Evolutionary conservation across 2,329 filamentous ascomycete genomes (phyloP), one percentile per base, ranked within the genome.

Genomic region (Xylariaceae sp.): DNA sequence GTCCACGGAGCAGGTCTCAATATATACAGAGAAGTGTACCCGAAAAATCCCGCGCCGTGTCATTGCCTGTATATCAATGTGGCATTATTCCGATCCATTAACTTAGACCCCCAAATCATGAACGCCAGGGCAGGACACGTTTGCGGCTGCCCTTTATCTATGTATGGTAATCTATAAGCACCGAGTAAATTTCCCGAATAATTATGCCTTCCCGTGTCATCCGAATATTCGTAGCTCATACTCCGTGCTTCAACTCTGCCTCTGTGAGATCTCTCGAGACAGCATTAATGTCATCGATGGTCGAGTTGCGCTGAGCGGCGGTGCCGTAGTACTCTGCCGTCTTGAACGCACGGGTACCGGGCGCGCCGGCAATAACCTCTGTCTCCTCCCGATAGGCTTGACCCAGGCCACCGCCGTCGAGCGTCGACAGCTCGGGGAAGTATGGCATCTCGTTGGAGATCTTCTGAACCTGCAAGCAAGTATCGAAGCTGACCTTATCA

Each of bases 391-490:
- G 42, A 19, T 51, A 51, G 4, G 47, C 47, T 26, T 48, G 19
- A 9, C 50, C 50, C 29, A 52, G 39, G 1, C 48, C 48, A 1
- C 37, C 43, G 6, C 39, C 41, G 3, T 37, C 36, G 3, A 34
- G 15, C 3, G 33, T 19, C 7, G 35, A 26, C n/a, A 53, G 32
- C 13, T 17, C 28, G 12, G 51, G 53, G 42, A 45, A 54, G 37
- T 48, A 52, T 4, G 53, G 53, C 12, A 19, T 32, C 47, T 55
- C 52, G 38, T 54, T 54, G 12, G 28, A 33, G 2, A 37, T 46
- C 19, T 32, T 34, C 42, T 54, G 52, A 40, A 46, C 41, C 16
- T 37, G 17, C 16, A 49, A 39, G 34, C 53, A 56, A 3, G 43
- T 45, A 8, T 47, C 38, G 42, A 54, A 54, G 13, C 37, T 30